These are phyloP conservation scores for Heritiera fomes DNA, from an alignment of 345 rosid species.

Conservation along the genomic window DNA sequence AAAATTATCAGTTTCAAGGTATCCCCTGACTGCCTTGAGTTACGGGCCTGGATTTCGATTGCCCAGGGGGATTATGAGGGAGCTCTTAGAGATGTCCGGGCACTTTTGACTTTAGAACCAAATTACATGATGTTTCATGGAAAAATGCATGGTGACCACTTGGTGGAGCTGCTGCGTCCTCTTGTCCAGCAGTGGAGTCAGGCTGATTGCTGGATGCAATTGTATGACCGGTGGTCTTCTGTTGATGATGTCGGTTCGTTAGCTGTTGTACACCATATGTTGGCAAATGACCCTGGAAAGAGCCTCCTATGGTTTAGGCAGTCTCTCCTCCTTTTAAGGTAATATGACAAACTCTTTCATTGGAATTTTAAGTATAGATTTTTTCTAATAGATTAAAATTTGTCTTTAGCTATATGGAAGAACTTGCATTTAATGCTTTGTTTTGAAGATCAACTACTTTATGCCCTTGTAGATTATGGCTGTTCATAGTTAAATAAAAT, in stretches of 20 bases:
- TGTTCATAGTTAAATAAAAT: background rate
- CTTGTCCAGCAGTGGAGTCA: conserved; percentile 77
- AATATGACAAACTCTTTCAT: conserved; percentile 13
- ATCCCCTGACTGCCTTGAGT: conserved; percentile 84
- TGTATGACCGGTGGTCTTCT: conserved; percentile 90
- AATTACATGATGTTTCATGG: conserved; percentile 73
- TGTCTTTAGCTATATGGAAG: conserved; percentile 1
- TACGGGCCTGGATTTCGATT: conserved; percentile 84
- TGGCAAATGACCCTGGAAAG: conserved; percentile 81
- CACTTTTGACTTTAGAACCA: conserved; percentile 81
- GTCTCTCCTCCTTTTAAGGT: conserved; percentile 92
- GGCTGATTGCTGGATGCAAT: conserved; percentile 98
- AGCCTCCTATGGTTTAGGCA: conserved; percentile 89
- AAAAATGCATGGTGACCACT: conserved; percentile 63
- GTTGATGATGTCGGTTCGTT: conserved; percentile 97
- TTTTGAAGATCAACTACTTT: background rate
- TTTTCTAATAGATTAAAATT: background rate
- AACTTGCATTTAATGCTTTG: background rate
- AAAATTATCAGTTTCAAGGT: conserved; percentile 75
- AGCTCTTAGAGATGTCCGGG: conserved; percentile 79
- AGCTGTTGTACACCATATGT: conserved; percentile 92
- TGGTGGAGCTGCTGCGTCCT: conserved; percentile 74
- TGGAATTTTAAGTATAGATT: background rate
- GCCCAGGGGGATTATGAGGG: conserved; percentile 77
- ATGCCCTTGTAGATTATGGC: background rate